Conservation (phyloP, 202 grass and related monocot genomes). For the Schoenoplectus tabernaemontani region DNA sequence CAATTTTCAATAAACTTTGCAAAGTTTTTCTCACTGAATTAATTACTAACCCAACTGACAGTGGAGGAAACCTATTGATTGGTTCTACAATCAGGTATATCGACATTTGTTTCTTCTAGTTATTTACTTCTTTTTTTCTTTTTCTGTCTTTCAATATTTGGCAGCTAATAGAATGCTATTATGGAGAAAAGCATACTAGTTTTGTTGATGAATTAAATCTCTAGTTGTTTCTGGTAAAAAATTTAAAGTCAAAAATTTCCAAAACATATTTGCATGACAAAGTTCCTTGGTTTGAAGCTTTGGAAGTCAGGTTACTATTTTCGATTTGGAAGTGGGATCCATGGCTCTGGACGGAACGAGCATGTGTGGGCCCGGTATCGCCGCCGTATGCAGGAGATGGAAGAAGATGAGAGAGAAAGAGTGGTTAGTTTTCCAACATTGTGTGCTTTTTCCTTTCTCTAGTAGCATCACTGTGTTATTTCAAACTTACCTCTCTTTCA, state of each 20-base stretch:
- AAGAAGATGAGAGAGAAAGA: slow-evolving; percentile 58
- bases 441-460: background rate
- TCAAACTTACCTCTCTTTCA: background rate
- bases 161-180: background rate
- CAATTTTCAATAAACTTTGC: background rate
- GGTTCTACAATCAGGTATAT: slow-evolving; percentile 24
- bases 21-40: background rate
- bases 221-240: background rate
- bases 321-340: slow-evolving; percentile 33
- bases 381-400: slow-evolving; percentile 32
- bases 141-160: background rate
- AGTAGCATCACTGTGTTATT: background rate
- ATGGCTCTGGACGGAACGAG: background rate
- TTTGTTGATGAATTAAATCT: background rate
- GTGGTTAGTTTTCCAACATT: slow-evolving; percentile 48
- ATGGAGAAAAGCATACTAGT: background rate
- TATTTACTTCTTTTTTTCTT: background rate
- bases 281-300: slow-evolving; percentile 32
- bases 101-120: background rate
- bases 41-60: background rate
- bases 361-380: slow-evolving; percentile 50
- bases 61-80: slow-evolving; percentile 15
- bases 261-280: background rate
- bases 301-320: slow-evolving; percentile 44
- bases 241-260: background rate